These are phyloP conservation scores for Alternaria sp. DNA, from an alignment of 2,329 filamentous ascomycete genomes.

Conservation along the genomic window DNA sequence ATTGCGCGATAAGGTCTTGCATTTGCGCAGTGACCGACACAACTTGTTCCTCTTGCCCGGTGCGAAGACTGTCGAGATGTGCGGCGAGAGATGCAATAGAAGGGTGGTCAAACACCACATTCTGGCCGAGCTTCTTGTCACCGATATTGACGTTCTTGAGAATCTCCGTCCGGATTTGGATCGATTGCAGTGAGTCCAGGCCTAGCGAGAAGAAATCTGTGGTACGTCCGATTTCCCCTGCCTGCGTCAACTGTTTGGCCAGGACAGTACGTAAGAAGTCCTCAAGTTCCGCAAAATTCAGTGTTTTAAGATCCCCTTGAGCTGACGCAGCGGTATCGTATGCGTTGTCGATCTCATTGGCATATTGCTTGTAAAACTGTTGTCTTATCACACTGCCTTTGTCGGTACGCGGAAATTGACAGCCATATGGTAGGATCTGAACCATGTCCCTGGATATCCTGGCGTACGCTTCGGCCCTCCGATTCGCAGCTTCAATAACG, in stretches of 20 bases:
- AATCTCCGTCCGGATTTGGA: conserved; percentile 61
- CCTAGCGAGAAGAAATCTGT: conserved; percentile 66
- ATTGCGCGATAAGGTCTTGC: conserved; percentile 53
- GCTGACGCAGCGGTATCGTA: conserved; percentile 48
- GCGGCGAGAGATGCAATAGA: conserved; percentile 55
- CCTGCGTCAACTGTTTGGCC: conserved; percentile 17
- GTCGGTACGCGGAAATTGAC: conserved; percentile 60
- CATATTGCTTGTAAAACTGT: conserved; percentile 59
- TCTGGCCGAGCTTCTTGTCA: conserved; percentile 56
- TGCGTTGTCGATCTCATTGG: conserved; percentile 54
- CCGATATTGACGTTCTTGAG: conserved; percentile 58
- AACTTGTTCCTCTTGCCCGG: conserved; percentile 41
- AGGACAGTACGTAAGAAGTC: conserved; percentile 27
- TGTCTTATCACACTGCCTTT: conserved; percentile 64
- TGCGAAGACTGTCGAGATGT: conserved; percentile 54
- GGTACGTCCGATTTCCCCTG: conserved; percentile 30
- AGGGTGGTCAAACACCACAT: conserved; percentile 65
- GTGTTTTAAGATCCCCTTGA: neutral
- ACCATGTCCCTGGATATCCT: conserved; percentile 63
- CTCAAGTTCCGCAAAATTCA: neutral
- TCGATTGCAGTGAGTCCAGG: conserved; percentile 65
- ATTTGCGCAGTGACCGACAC: conserved; percentile 53
- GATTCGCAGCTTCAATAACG: conserved; percentile 59
- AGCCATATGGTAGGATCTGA: conserved; percentile 54
- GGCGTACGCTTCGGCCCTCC: conserved; percentile 58